Conservation (phyloP, 495 filamentous ascomycete genomes). For the Penicillium malachiteum region DNA sequence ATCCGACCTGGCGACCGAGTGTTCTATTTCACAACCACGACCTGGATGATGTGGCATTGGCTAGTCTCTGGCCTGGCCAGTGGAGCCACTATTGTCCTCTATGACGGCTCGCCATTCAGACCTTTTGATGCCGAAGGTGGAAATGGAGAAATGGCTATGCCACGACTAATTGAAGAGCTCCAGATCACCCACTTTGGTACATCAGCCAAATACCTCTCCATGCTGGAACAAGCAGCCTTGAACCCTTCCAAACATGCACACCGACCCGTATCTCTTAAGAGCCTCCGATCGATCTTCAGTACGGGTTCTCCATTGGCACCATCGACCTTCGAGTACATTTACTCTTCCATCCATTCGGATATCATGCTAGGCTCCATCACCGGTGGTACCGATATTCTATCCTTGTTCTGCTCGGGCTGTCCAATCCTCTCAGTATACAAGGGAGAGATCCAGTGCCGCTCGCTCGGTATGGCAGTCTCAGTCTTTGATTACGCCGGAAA, state of each 20-base stretch:
- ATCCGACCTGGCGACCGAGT: conserved; percentile 63
- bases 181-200: conserved; percentile 89
- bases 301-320: conserved; percentile 90
- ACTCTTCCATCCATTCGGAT: conserved; percentile 68
- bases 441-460: conserved; percentile 88
- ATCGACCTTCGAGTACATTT: conserved; percentile 88
- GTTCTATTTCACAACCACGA: conserved; percentile 87
- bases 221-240: conserved; percentile 78
- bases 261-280: conserved; percentile 52
- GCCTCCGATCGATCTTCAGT: conserved; percentile 77
- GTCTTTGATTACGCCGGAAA: conserved; percentile 66
- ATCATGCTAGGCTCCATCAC: conserved; percentile 84
- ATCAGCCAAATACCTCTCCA: conserved; percentile 86
- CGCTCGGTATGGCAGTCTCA: conserved; percentile 85
- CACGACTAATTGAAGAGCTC: conserved; percentile 65
- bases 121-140: conserved; percentile 52
- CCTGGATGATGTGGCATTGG: conserved; percentile 99
- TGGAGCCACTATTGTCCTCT: conserved; percentile 78
- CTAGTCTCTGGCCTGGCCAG: conserved; percentile 77
- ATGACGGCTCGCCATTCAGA: conserved; percentile 86
- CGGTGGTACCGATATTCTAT: conserved; percentile 91
- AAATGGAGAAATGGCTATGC: conserved; percentile 66
- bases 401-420: conserved; percentile 83
- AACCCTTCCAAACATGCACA: conserved; percentile 56
- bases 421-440: conserved; percentile 81